These are phyloP conservation scores for Talaromyces piceae DNA, from an alignment of 2,329 filamentous ascomycete species.

Conservation along the genomic window DNA sequence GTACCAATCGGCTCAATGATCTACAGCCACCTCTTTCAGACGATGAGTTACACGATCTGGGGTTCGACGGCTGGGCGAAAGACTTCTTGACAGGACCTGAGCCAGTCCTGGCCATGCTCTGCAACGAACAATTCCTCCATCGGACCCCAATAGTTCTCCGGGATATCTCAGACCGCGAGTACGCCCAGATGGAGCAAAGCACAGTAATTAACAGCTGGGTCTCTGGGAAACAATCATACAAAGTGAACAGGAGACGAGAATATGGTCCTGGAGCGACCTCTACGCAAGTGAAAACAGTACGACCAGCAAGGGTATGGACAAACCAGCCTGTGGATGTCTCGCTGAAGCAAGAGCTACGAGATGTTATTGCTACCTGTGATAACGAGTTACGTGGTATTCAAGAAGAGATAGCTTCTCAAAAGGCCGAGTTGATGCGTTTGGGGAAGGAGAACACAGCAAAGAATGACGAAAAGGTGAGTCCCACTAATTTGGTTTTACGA, in stretches of 20 bases:
- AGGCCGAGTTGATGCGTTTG: conserved; percentile 16
- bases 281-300: conserved; percentile 57
- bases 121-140: conserved; percentile 63
- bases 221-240: conserved; percentile 57
- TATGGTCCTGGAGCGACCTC: conserved; percentile 70
- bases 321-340: conserved; percentile 62
- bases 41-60: conserved; percentile 50
- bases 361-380: conserved; percentile 39
- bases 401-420: conserved; percentile 24
- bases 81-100: conserved; percentile 75
- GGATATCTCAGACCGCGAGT: conserved; percentile 61
- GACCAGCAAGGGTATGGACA: conserved; percentile 62
- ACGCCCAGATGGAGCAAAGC: conserved; percentile 51
- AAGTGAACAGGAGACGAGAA: conserved; percentile 64
- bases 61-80: conserved; percentile 72
- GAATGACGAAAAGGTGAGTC: conserved; percentile 38
- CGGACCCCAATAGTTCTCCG: conserved; percentile 56
- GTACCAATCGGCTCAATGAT: conserved; percentile 45
- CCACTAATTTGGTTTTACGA: neutral
- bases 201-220: conserved; percentile 61
- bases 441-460: conserved; percentile 17
- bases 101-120: conserved; percentile 81
- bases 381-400: conserved; percentile 31
- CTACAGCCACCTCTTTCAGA: conserved; percentile 50
- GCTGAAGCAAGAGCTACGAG: conserved; percentile 53